These are phyloP conservation scores for Phytophthora aleatoria DNA, from an alignment of 352 stramenopile species.

Conservation along the genomic window DNA sequence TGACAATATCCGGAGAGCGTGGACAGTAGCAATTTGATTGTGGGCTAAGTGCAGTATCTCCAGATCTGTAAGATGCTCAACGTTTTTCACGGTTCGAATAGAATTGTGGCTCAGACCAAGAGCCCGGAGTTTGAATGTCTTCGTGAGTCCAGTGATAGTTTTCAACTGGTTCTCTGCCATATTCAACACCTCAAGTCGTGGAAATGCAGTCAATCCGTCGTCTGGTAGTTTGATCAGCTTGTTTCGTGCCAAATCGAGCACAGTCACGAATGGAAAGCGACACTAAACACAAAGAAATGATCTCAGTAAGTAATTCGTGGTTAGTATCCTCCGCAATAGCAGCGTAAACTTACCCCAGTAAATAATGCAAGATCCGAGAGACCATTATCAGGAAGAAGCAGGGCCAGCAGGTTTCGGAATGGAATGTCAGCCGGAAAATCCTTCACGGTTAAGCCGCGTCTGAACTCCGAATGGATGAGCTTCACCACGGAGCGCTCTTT, in stretches of 20 bases:
- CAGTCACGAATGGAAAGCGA: constrained; percentile 53
- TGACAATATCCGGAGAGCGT: constrained; percentile 68
- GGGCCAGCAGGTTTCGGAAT: constrained; percentile 62
- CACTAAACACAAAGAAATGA: constrained; percentile 36
- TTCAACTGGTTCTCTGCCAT: constrained; percentile 64
- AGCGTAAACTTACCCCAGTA: constrained; percentile 46
- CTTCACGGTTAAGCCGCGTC: constrained; percentile 43
- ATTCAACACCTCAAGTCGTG: constrained; percentile 70
- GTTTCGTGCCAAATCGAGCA: constrained; percentile 74
- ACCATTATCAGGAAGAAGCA: constrained; percentile 67
- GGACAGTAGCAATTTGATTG: constrained; percentile 55
- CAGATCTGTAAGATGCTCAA: constrained; percentile 68
- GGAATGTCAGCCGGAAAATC: constrained; percentile 57
- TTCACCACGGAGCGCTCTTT: constrained; percentile 61
- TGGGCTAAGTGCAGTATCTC: constrained; percentile 57
- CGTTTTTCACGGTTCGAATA: constrained; percentile 71
- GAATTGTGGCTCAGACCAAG: constrained; percentile 63
- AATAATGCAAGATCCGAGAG: constrained; percentile 59
- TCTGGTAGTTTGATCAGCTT: constrained; percentile 58
- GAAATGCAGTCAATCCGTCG: constrained; percentile 54
- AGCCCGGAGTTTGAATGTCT: constrained; percentile 63
- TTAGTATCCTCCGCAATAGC: background rate
- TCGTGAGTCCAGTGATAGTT: constrained; percentile 55
- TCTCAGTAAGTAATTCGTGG: background rate
- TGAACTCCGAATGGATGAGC: constrained; percentile 57